Evolutionary conservation across 2,329 filamentous ascomycete genomes (phyloP).

Genomic region (Aspergillus piperis): DNA sequence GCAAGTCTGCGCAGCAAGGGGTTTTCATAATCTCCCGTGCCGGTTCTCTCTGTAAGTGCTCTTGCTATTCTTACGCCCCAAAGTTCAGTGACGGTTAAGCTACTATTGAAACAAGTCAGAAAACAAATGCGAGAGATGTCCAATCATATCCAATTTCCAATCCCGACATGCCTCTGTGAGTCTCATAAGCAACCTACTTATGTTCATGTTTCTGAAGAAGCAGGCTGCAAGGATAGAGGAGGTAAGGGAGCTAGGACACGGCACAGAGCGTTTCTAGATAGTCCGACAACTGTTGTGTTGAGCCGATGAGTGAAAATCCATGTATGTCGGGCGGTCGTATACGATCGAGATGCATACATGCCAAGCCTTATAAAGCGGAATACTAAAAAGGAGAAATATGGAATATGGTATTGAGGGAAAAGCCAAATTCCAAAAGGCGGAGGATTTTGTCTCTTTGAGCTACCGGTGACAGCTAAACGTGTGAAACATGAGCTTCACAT

Average conservation of each 20-base stretch:
- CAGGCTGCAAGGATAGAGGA: not conserved
- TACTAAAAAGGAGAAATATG: not conserved
- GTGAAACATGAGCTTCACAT: not conserved
- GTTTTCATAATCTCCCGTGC: not conserved
- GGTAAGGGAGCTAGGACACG: not conserved
- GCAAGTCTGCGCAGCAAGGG: not conserved
- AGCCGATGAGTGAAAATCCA: too few relatives aligned
- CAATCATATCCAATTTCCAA: not conserved
- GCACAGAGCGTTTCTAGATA: not conserved
- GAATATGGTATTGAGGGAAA: not conserved
- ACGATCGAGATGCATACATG: slow-evolving; percentile 3
- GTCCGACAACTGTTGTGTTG: too few relatives aligned
- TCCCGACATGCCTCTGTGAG: not conserved
- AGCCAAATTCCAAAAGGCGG: slow-evolving; percentile 1
- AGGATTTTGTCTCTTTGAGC: not conserved
- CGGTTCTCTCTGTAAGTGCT: not conserved
- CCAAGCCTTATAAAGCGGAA: not conserved
- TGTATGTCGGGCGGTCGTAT: not conserved
- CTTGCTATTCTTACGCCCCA: not conserved
- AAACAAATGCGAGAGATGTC: not conserved
- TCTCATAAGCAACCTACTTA: not conserved
- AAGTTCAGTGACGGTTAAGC: not conserved
- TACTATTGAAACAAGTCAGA: not conserved
- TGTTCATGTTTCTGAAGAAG: not conserved
- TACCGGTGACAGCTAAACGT: not conserved